Percentiles rank a stretch among this genome's conserved stretches.
Conservation (phyloP, 2,329 filamentous ascomycete genomes). For the Cytospora paraplurivora region DNA sequence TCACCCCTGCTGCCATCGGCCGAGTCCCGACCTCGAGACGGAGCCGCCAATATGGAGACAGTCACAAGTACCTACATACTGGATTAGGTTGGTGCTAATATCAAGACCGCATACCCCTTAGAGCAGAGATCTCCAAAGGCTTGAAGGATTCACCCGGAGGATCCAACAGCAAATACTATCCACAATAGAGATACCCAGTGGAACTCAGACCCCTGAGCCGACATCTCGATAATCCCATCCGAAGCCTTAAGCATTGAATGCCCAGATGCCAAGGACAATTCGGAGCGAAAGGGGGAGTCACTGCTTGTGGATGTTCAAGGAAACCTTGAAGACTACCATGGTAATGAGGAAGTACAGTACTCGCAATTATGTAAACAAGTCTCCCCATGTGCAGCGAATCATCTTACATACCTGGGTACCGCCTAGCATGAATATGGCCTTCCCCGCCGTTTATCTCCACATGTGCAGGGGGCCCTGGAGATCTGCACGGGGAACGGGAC, state of each 20-base stretch:
- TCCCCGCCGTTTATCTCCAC: neutral
- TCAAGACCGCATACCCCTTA: neutral
- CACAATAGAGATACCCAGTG: neutral
- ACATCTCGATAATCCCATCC: neutral
- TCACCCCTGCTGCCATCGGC: no score
- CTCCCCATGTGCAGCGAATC: neutral
- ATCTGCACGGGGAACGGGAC: neutral
- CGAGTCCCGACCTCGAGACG: neutral
- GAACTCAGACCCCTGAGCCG: neutral
- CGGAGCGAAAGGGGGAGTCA: neutral
- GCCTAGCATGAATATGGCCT: no score
- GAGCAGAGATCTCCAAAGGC: neutral
- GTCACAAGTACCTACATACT: neutral
- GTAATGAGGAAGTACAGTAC: neutral
- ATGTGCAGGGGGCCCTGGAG: neutral
- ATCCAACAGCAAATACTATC: neutral
- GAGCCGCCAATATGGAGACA: neutral
- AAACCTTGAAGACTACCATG: neutral
- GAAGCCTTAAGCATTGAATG: neutral
- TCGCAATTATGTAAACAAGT: neutral
- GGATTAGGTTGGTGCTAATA: neutral
- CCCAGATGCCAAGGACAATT: neutral
- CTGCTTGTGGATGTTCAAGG: neutral
- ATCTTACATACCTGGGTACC: neutral
- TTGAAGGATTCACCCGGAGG: neutral